Percentiles rank a stretch among this genome's conserved stretches.
phyloP scores from a whole-genome alignment of 1,139 yeast species.

The Debaryomycetaceae sp. region DNA sequence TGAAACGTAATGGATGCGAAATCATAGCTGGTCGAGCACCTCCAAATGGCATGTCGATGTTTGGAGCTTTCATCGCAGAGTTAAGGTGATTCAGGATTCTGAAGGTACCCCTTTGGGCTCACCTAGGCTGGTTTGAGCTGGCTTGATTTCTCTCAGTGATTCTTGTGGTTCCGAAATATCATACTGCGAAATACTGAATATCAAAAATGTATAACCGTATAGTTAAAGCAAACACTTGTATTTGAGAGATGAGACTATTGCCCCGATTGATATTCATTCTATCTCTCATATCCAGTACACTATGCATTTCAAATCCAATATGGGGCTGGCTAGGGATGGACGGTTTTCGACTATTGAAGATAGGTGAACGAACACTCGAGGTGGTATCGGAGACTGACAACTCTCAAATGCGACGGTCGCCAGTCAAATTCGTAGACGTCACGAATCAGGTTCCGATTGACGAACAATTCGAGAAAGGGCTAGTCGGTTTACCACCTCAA shows the following conservation, averaged over 20 bases:
- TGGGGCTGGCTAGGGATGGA: not conserved
- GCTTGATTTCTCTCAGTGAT: too few relatives aligned
- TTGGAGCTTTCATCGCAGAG: too few relatives aligned
- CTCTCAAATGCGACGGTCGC: slow-evolving; percentile 48
- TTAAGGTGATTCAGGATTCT: too few relatives aligned
- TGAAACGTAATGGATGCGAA: too few relatives aligned
- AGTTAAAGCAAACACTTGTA: not conserved
- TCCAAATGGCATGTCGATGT: too few relatives aligned
- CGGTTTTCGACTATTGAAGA: slow-evolving; percentile 31
- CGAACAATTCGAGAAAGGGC: slow-evolving; percentile 29
- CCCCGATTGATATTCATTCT: not conserved
- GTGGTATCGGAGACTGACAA: slow-evolving; percentile 57
- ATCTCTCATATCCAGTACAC: not conserved
- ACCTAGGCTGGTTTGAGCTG: too few relatives aligned
- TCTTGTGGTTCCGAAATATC: too few relatives aligned
- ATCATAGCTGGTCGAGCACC: too few relatives aligned
- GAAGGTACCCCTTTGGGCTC: too few relatives aligned
- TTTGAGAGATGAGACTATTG: not conserved
- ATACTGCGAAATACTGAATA: not conserved
- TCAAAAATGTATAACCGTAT: not conserved
- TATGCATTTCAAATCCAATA: not conserved
- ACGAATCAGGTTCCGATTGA: slow-evolving; percentile 46
- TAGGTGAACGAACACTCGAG: slow-evolving; percentile 35
- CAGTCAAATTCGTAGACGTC: slow-evolving; percentile 66
- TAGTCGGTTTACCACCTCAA: slow-evolving; percentile 18